Evolutionary conservation across 768 basidiomycete species (phyloP).

Genomic region (Rhodotorula sphaerocarpa): DNA sequence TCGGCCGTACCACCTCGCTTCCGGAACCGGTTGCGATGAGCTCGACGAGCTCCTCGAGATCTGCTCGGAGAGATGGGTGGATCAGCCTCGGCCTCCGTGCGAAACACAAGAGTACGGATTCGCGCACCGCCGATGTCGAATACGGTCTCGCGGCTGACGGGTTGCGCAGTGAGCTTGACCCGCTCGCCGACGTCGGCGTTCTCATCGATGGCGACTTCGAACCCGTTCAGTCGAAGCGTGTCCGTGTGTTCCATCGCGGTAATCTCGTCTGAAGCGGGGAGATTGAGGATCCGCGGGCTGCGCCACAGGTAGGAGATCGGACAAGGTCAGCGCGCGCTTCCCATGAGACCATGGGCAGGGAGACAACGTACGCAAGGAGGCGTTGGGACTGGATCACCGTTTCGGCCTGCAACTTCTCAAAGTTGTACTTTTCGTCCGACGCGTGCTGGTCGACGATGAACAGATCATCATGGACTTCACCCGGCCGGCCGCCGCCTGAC

Average conservation of each 20-base stretch:
- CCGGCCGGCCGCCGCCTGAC: background rate
- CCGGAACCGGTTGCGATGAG: slow-evolving; percentile 67
- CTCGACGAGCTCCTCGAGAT: slow-evolving; percentile 85
- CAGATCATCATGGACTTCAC: slow-evolving; percentile 56
- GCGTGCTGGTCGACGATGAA: slow-evolving; percentile 98
- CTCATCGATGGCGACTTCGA: slow-evolving; percentile 62
- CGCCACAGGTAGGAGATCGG: background rate
- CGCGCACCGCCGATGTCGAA: slow-evolving; percentile 78
- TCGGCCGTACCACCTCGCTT: slow-evolving; percentile 80
- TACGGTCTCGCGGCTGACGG: slow-evolving; percentile 79
- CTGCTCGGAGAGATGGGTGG: slow-evolving; percentile 46
- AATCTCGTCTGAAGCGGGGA: slow-evolving; percentile 84
- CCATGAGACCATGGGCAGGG: background rate
- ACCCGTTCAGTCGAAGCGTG: slow-evolving; percentile 77
- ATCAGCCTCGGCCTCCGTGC: slow-evolving; percentile 10
- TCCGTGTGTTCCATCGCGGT: slow-evolving; percentile 77
- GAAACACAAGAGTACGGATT: background rate
- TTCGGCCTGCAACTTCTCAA: slow-evolving; percentile 84
- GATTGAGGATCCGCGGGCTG: slow-evolving; percentile 67
- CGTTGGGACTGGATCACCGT: slow-evolving; percentile 80
- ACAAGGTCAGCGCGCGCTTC: background rate
- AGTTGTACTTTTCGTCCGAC: slow-evolving; percentile 97
- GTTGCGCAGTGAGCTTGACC: slow-evolving; percentile 68
- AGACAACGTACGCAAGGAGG: slow-evolving; percentile 61
- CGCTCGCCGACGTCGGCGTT: slow-evolving; percentile 48